These are phyloP conservation scores for Capsicum pubescens DNA, from an alignment of 257 asterid genomes.

Conservation along the genomic window DNA sequence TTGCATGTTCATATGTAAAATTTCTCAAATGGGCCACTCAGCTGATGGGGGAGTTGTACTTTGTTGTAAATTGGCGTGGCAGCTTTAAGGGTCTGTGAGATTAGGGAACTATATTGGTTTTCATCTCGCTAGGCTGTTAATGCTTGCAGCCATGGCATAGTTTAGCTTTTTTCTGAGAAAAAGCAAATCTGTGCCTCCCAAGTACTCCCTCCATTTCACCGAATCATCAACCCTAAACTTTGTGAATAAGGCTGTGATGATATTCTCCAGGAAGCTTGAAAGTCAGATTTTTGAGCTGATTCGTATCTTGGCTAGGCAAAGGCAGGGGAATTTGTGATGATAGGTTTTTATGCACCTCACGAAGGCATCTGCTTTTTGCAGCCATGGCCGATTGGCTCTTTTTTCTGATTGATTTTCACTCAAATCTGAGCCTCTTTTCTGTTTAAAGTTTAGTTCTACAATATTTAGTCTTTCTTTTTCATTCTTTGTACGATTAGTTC, in stretches of 20 bases:
- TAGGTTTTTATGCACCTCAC: neutral
- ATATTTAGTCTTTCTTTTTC: neutral
- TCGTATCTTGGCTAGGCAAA: slow-evolving; percentile 38
- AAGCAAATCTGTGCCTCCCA: neutral
- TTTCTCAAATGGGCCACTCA: neutral
- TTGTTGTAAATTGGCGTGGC: neutral
- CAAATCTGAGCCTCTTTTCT: slow-evolving; percentile 14
- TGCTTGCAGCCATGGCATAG: slow-evolving; percentile 18
- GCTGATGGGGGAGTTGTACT: neutral
- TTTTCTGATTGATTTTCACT: neutral
- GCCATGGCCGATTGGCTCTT: slow-evolving; percentile 1
- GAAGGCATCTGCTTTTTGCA: neutral
- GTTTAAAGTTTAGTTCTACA: neutral
- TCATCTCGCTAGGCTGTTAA: slow-evolving; percentile 32
- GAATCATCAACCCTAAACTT: neutral
- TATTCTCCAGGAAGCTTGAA: slow-evolving; percentile 31
- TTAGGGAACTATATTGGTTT: neutral
- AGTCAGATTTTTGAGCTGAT: neutral
- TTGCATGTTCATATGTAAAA: neutral
- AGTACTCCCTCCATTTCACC: neutral
- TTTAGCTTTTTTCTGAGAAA: neutral
- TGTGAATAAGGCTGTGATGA: slow-evolving; percentile 37
- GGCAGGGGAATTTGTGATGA: neutral
- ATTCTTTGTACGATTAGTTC: neutral
- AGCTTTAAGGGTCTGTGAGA: slow-evolving; percentile 1